Evolutionary conservation across 1,284 basidiomycete genomes (phyloP).

Genomic region (Pascua sp.): DNA sequence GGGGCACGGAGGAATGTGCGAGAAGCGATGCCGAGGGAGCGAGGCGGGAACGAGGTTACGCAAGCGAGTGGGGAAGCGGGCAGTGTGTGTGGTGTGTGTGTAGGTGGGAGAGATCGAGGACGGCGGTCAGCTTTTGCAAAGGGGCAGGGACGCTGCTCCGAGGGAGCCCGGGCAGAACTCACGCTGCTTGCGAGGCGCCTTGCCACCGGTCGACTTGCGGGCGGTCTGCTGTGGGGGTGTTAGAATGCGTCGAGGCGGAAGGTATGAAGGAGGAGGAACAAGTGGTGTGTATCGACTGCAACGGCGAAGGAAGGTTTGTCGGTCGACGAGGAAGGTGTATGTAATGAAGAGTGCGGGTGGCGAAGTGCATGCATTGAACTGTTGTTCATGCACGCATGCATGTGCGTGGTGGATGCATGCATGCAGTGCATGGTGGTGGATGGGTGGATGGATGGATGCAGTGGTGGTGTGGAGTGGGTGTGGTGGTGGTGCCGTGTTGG

Average conservation of each 20-base stretch:
- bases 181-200: slow-evolving; percentile 57
- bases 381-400: not conserved
- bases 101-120: not conserved
- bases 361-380: not conserved
- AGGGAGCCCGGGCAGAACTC: slow-evolving; percentile 16
- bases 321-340: not conserved
- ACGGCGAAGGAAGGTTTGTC: not conserved
- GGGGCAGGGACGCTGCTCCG: not conserved
- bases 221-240: slow-evolving; percentile 57
- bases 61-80: slow-evolving; percentile 1
- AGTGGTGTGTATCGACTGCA: too few relatives aligned
- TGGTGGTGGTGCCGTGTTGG: not conserved
- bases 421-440: slow-evolving; percentile 1
- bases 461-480: not conserved
- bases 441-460: not conserved
- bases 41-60: not conserved
- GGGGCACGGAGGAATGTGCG: slow-evolving; percentile 4
- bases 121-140: too few relatives aligned
- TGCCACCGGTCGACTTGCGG: slow-evolving; percentile 62
- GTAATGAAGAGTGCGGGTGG: not conserved
- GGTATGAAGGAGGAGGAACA: not conserved
- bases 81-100: slow-evolving; percentile 1
- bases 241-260: not conserved
- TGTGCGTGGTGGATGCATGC: slow-evolving; percentile 3
- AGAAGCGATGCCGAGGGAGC: not conserved